phyloP scores from a whole-genome alignment of 2,329 filamentous ascomycete species.

The Karstenula rhodostoma region DNA sequence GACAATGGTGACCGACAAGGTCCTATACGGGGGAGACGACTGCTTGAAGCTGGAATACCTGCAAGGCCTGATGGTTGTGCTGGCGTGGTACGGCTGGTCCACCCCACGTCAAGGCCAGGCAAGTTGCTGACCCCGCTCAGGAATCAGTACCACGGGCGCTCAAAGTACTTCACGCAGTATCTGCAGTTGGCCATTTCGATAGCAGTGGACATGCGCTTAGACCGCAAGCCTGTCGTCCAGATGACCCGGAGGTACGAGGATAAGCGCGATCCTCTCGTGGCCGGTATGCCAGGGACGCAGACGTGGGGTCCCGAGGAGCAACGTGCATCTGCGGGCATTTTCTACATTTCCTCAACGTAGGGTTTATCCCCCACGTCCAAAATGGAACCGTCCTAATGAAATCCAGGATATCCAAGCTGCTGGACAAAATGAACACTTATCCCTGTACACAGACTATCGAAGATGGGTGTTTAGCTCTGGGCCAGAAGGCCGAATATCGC shows the following conservation, averaged over 20 bases:
- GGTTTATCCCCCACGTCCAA: not conserved
- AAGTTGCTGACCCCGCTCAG: constrained; percentile 21
- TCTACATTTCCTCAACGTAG: constrained; percentile 54
- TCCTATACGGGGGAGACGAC: constrained; percentile 39
- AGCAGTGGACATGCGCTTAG: constrained; percentile 42
- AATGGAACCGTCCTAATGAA: constrained; percentile 19
- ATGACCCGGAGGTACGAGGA: constrained; percentile 25
- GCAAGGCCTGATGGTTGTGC: constrained; percentile 37
- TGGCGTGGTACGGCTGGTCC: constrained; percentile 35
- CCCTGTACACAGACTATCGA: constrained; percentile 48
- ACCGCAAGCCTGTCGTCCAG: constrained; percentile 32
- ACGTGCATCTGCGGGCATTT: constrained; percentile 55
- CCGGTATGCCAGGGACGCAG: constrained; percentile 22
- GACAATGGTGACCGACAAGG: constrained; percentile 38
- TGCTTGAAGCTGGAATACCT: constrained; percentile 38
- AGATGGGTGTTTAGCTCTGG: constrained; percentile 46
- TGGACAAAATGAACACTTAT: constrained; percentile 52
- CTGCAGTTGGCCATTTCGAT: constrained; percentile 42
- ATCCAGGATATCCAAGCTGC: constrained; percentile 44
- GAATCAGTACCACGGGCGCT: constrained; percentile 43
- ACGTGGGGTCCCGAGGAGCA: constrained; percentile 52
- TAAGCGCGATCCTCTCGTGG: constrained; percentile 34
- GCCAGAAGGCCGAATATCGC: constrained; percentile 40
- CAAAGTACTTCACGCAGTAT: constrained; percentile 42
- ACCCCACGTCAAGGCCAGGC: not conserved